Base-by-base conservation (phyloP, 1,284 basidiomycete genomes). In the Fomes fomentarius region DNA sequence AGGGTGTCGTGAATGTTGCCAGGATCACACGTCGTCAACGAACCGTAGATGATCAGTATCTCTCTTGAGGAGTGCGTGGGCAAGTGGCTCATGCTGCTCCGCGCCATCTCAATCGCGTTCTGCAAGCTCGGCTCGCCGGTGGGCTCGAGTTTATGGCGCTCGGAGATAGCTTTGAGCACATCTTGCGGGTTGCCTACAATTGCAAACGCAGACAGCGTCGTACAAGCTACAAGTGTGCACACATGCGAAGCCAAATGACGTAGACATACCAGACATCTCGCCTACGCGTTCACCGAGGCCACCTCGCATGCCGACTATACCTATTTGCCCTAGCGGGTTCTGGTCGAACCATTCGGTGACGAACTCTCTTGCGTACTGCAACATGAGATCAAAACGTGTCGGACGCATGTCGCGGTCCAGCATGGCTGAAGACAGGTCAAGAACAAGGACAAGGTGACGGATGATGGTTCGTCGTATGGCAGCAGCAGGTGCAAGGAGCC, bases 261-360 rank as follows among this genome's bases (percentile, higher is more conserved):
- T 38, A 40, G 17, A 66, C 82, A 52, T 65, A 93, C 94, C 93
- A 63, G 93, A 90, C 85, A 97, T 92, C 55, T 93, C 91, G 1
- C 91, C 85, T 35, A 97, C 75, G 2, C 92, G 83, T 69, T 97
- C 94, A 0, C 93, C 93, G 28, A 96, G 71, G 0, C 95, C 92
- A 46, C 91, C 86, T 19, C 95, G 81, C 84, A 98, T 93, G 8
- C 91, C 90, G n/a, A 96, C 91, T 25, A 96, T 75, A 4, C 93
- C 94, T 58, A 97, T 90, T 72, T 99, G 96, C n/a, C 96, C 95
- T 17, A 99, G 81, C 0, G 96, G 96, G 67, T 99, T 99, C 74
- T 99, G 97, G 73, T 99, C 97, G 72, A 98, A 99, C 93, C 96
- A 99, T 70, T 99, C 96, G 8, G 83, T 78, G 21, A 98, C 83